Conservation (phyloP, 805 yeast species). For the Cyberlindnera meyerae region DNA sequence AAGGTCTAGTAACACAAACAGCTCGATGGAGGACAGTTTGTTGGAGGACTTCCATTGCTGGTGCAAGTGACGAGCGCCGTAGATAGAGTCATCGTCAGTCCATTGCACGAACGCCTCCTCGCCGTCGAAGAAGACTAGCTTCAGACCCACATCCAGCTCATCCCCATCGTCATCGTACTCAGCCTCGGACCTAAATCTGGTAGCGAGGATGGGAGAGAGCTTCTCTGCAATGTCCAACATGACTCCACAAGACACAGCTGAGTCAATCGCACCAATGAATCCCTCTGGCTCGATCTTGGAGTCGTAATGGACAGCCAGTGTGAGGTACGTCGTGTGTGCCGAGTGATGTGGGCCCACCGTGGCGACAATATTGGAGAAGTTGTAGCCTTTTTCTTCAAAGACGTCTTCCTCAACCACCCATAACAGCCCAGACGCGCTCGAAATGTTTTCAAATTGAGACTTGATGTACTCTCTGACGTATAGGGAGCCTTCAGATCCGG, state of each 20-base stretch:
- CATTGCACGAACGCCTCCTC: constrained; percentile 56
- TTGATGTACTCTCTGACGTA: constrained; percentile 34
- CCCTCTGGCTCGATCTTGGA: constrained; percentile 42
- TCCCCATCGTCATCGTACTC: constrained; percentile 14
- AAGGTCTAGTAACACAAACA: constrained; percentile 46
- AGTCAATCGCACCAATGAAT: constrained; percentile 56
- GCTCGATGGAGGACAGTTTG: constrained; percentile 32
- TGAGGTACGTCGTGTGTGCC: constrained; percentile 27
- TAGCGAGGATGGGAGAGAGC: constrained; percentile 12
- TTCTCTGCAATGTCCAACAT: constrained; percentile 39
- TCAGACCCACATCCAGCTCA: constrained; percentile 33
- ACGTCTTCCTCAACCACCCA: constrained; percentile 30
- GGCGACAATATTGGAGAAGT: constrained; percentile 36
- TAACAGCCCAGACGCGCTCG: constrained; percentile 23
- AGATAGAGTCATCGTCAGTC: constrained; percentile 47
- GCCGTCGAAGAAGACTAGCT: constrained; percentile 53
- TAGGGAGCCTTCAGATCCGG: constrained; percentile 39
- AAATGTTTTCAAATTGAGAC: constrained; percentile 28
- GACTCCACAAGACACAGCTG: constrained; percentile 54
- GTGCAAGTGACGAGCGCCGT: constrained; percentile 52
- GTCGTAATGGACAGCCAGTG: constrained; percentile 54
- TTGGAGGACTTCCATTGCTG: constrained; percentile 29
- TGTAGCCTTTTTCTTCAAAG: constrained; percentile 32
- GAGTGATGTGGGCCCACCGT: constrained; percentile 20
- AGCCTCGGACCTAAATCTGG: constrained; percentile 11